Evolutionary conservation across 2,329 filamentous ascomycete genomes (phyloP), one percentile per base, ranked within the genome.

Genomic region (Fusarium concolor): DNA sequence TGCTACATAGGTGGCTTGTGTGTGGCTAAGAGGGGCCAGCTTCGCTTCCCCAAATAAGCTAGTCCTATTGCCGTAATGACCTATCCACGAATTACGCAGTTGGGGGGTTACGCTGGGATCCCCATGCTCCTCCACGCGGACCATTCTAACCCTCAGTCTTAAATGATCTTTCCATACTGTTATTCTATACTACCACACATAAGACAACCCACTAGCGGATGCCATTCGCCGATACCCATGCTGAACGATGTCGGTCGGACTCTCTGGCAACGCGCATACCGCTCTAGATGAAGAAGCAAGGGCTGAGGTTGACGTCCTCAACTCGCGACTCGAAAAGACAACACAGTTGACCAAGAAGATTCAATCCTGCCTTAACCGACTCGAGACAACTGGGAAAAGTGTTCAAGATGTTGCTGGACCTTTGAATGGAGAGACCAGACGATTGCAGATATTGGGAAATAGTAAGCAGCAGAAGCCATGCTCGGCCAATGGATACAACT

Each of bases 321-420:
- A 90, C 72, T 91, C 89, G 54, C 85, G 89, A 38, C 88, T 98
- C 65, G 93, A 96, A 73, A 98, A 97, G 86, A 96, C 96, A 72
- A 91, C 94, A 62, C 89, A 93, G 76, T 86, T 98, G 77, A 97
- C 94, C 31, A 97, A 96, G 83, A 97, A 97, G 84, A 97, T 99
- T 56, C 92, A 97, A 79, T 91, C 92, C 28, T 97, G 93, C 51
- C 86, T 97, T 71, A 87, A 89, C 37, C 88, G 94, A 56, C 85
- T 99, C 33, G 94, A 98, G 74, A 89, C 90, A 37, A 96, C 93
- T 53, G 96, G 95, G 18, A 93, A 94, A 80, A 94, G 92, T 62
- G 94, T 98, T 20, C 91, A 93, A 74, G 93, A 97, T 76, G 94
- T 96, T 12, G 94, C 96, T 56, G 93, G 93, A 1, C 96, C 96